These are phyloP conservation scores for Drechslera avenae DNA, from an alignment of 2,329 filamentous ascomycete genomes.

Conservation along the genomic window DNA sequence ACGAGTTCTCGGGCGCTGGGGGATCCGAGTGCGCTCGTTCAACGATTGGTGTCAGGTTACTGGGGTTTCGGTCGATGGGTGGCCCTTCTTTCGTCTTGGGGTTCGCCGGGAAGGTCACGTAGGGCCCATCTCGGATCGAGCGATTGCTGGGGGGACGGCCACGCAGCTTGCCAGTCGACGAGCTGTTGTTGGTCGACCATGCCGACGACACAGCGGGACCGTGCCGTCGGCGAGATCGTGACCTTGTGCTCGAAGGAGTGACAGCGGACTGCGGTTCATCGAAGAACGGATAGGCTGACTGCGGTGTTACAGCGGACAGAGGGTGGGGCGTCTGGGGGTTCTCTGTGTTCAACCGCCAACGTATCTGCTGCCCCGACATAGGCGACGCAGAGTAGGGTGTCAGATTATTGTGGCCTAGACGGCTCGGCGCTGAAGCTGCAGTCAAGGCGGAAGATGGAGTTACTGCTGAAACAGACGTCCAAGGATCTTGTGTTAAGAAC, in stretches of 20 bases:
- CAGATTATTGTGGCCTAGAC: constrained; percentile 40
- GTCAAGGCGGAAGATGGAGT: constrained; percentile 47
- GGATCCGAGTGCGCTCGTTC: constrained; percentile 51
- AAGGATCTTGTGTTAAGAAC: constrained; percentile 53
- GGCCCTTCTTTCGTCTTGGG: constrained; percentile 56
- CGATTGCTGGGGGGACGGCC: constrained; percentile 80
- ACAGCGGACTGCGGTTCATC: constrained; percentile 74
- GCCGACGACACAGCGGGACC: constrained; percentile 89
- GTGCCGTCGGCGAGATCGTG: constrained; percentile 66
- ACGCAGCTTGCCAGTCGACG: constrained; percentile 71
- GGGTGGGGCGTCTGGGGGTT: constrained; percentile 73
- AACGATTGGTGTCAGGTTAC: constrained; percentile 51
- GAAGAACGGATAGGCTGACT: constrained; percentile 55
- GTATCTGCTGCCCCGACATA: constrained; percentile 49
- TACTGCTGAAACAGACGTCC: constrained; percentile 49
- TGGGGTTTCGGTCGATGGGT: constrained; percentile 53
- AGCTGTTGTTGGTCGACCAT: constrained; percentile 72
- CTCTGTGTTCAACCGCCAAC: constrained; percentile 60
- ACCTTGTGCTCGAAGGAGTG: constrained; percentile 63
- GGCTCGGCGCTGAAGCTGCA: constrained; percentile 42
- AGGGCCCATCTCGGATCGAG: constrained; percentile 68
- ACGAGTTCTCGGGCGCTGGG: constrained; percentile 42
- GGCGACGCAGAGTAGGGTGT: constrained; percentile 52
- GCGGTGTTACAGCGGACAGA: constrained; percentile 76
- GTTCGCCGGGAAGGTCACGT: constrained; percentile 71